A percentile compares a stretch with the other conserved stretches of the same genome.
These are phyloP conservation scores for Colletotrichum acutatum DNA, from an alignment of 2,329 filamentous ascomycete genomes.

Conservation along the genomic window DNA sequence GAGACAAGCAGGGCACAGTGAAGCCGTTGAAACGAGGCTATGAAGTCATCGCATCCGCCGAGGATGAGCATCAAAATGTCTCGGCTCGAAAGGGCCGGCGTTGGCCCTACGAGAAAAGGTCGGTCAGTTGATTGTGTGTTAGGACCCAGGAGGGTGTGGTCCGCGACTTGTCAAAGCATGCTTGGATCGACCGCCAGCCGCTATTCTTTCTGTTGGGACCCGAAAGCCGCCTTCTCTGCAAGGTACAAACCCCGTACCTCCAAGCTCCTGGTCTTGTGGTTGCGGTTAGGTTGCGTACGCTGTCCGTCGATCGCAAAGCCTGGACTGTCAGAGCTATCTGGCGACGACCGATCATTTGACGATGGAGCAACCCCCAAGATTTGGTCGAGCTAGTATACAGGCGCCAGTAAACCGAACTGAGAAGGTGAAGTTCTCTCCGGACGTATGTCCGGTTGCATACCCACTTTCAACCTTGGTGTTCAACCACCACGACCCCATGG, in stretches of 20 bases:
- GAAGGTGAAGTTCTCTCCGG: constrained; percentile 9
- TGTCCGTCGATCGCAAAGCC: constrained; percentile 20
- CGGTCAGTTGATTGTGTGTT: not conserved
- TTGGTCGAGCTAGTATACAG: not conserved
- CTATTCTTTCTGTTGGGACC: not conserved
- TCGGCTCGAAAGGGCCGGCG: constrained; percentile 8
- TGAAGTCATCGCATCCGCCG: constrained; percentile 32
- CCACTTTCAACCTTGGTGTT: not conserved
- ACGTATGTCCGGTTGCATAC: constrained; percentile 17
- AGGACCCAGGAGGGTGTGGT: not conserved
- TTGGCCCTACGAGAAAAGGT: not conserved
- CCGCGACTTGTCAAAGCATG: constrained; percentile 15
- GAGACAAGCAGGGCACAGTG: constrained; percentile 24
- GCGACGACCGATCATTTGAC: constrained; percentile 31
- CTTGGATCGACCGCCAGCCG: constrained; percentile 6
- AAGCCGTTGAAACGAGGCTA: constrained; percentile 28
- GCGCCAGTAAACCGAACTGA: not conserved
- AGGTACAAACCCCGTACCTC: constrained; percentile 24
- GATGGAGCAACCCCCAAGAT: constrained; percentile 8
- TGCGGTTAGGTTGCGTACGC: constrained; percentile 20
- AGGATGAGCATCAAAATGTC: constrained; percentile 16
- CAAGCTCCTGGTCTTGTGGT: constrained; percentile 21
- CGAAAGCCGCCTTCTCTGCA: constrained; percentile 21
- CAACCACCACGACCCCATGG: not conserved
- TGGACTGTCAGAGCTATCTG: constrained; percentile 10